phyloP scores from a whole-genome alignment of 2,329 filamentous ascomycete species.

The Emericellopsis cladophorae region DNA sequence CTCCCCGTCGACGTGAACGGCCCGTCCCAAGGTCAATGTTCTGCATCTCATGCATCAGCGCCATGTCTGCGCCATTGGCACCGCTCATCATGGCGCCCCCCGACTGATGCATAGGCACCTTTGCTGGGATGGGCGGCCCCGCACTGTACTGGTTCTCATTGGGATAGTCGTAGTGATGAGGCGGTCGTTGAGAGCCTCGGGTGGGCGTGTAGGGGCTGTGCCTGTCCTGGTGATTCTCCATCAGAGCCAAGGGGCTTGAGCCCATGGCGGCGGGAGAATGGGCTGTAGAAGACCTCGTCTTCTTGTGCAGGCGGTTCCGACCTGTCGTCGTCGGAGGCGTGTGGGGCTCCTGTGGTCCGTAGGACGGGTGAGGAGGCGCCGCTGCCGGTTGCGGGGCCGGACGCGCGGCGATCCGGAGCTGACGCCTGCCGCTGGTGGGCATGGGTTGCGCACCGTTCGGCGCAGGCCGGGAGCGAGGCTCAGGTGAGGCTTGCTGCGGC shows the following conservation, averaged over 20 bases:
- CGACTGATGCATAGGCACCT: constrained; percentile 38
- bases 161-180: constrained; percentile 37
- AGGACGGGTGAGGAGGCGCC: constrained; percentile 1
- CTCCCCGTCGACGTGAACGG: constrained; percentile 37
- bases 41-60: constrained; percentile 60
- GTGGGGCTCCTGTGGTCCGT: constrained; percentile 9
- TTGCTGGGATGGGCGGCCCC: constrained; percentile 54
- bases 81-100: constrained; percentile 26
- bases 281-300: constrained; percentile 31
- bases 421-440: constrained; percentile 35
- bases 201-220: constrained; percentile 17
- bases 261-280: constrained; percentile 18
- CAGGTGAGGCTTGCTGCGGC: constrained; percentile 21
- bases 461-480: constrained; percentile 27
- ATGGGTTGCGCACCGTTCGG: constrained; percentile 40
- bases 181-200: constrained; percentile 16
- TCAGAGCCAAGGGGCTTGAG: constrained; percentile 38
- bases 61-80: constrained; percentile 31
- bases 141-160: constrained; percentile 33
- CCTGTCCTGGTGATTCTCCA: constrained; percentile 37
- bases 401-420: constrained; percentile 34
- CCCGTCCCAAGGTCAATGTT: constrained; percentile 53
- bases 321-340: constrained; percentile 22
- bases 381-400: constrained; percentile 27
- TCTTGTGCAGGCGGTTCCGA: constrained; percentile 55